Base-by-base conservation (phyloP, 352 stramenopile genomes). In the Globisporangium nunn region DNA sequence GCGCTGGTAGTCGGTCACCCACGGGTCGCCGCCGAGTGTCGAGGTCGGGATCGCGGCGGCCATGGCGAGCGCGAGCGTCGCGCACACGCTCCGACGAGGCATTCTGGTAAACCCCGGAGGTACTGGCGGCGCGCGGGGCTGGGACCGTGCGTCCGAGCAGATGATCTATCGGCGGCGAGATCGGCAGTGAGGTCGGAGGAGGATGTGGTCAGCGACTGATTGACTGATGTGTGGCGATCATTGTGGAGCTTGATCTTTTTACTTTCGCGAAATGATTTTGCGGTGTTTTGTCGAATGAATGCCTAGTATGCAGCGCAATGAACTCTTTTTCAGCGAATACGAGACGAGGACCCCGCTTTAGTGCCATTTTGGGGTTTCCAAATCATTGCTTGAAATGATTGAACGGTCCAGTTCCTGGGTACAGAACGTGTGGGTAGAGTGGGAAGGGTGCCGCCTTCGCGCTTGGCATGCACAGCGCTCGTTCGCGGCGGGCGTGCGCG, bases 1-100 rank as follows among this genome's bases (percentile, higher is more conserved):
- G 28, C n/a, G 41, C 46, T 55, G 37, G 55, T 54, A 61, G 46
- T 61, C 55, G 37, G 17, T n/a, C 39, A 48, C 39, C 55, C 55
- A 61, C 46, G 37, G 8, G 17, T 17, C 4, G 10, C 17, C 35
- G 28, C 14, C 17, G 46, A 39, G 43, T 28, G 41, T 35, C 17
- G 17, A 33, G 14, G 29, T 57, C 23, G 54, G 11, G 2, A 15
- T 37, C 2, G 35, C 11, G 4, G 47, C 29, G 14, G 37, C 47
- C 4, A 39, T 29, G 18, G 52, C 28, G 37, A 61, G 47, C 46
- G 37, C 47, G 48, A 61, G 48, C 39, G 46, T 47, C 4, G 46
- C n/a, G 55, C 23, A 29, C 50, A 47, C 28, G 35, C 47, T 3
- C 41, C 11, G 48, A 18, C 45, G 17, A 61, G 14, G 37, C 47